These are phyloP conservation scores for Cadophora gregata DNA, from an alignment of 2,329 filamentous ascomycete species.

Conservation along the genomic window DNA sequence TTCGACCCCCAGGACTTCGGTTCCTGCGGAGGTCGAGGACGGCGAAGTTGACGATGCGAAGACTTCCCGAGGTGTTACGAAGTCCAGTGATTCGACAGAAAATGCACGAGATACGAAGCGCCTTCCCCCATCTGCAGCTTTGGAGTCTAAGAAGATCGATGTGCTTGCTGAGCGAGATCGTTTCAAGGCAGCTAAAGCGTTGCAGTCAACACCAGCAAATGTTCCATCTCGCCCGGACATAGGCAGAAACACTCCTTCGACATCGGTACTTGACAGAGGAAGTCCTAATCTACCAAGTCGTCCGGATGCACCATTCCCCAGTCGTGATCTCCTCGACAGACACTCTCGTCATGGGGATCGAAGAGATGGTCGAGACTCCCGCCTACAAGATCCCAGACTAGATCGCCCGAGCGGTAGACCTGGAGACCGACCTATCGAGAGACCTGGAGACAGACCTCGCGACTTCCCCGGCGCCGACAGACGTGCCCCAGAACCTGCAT, in stretches of 20 bases:
- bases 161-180: conserved; percentile 39
- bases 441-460: conserved; percentile 41
- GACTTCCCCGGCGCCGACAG: conserved; percentile 41
- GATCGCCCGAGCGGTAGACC: conserved; percentile 13
- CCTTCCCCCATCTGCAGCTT: conserved; percentile 19
- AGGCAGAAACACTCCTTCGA: conserved; percentile 23
- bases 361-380: conserved; percentile 40
- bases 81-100: conserved; percentile 13
- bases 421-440: conserved; percentile 8
- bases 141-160: conserved; percentile 39
- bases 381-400: conserved; percentile 33
- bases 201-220: conserved; percentile 28
- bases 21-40: conserved; percentile 66
- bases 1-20: conserved; percentile 40
- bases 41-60: conserved; percentile 73
- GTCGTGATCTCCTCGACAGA: conserved; percentile 40
- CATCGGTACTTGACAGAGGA: conserved; percentile 33
- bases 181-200: conserved; percentile 39
- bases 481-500: conserved; percentile 35
- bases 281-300: conserved; percentile 41
- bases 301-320: conserved; percentile 44
- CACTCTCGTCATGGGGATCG: conserved; percentile 42
- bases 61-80: conserved; percentile 26
- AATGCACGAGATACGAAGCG: conserved; percentile 23
- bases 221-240: conserved; percentile 37